These are phyloP conservation scores for Paecilomyces dactylethromorphus DNA, from an alignment of 2,329 filamentous ascomycete genomes.

Conservation along the genomic window DNA sequence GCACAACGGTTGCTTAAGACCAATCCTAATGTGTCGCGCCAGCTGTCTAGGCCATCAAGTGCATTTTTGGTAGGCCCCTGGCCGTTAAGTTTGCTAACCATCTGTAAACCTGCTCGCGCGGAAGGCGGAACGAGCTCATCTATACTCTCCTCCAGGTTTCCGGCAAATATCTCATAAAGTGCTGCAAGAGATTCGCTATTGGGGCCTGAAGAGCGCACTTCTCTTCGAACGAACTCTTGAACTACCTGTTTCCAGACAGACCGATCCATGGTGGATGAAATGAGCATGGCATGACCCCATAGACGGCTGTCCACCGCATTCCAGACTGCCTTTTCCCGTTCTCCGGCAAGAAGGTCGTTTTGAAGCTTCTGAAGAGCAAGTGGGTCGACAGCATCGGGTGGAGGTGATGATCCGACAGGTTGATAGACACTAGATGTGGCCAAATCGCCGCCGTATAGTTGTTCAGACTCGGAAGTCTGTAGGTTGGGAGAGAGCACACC, in stretches of 20 bases:
- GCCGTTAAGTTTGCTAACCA: conserved; percentile 67
- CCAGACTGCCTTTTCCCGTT: conserved; percentile 90
- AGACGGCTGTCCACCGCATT: conserved; percentile 84
- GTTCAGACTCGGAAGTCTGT: conserved; percentile 23
- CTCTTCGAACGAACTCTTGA: conserved; percentile 91
- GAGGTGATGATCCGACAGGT: conserved; percentile 30
- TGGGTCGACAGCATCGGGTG: conserved; percentile 63
- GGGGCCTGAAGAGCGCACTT: conserved; percentile 74
- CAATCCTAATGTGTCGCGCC: conserved; percentile 82
- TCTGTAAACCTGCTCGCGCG: conserved; percentile 83
- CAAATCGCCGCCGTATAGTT: conserved; percentile 15
- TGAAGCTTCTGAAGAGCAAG: conserved; percentile 66
- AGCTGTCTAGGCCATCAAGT: conserved; percentile 81
- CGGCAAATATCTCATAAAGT: conserved; percentile 87
- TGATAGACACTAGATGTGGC: conserved; percentile 32
- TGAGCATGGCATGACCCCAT: conserved; percentile 93
- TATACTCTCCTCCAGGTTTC: conserved; percentile 88
- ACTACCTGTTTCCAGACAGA: conserved; percentile 83
- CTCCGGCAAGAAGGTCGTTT: conserved; percentile 66
- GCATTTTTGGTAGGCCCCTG: conserved; percentile 61
- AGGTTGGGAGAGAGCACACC: conserved; percentile 62
- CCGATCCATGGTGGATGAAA: conserved; percentile 70
- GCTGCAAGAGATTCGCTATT: conserved; percentile 85
- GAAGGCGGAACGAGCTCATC: conserved; percentile 93
- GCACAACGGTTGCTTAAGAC: conserved; percentile 81